A percentile compares a stretch with the other conserved stretches of the same genome.
phyloP scores from a whole-genome alignment of 179 eudicot genomes.

The Vitellaria paradoxa region DNA sequence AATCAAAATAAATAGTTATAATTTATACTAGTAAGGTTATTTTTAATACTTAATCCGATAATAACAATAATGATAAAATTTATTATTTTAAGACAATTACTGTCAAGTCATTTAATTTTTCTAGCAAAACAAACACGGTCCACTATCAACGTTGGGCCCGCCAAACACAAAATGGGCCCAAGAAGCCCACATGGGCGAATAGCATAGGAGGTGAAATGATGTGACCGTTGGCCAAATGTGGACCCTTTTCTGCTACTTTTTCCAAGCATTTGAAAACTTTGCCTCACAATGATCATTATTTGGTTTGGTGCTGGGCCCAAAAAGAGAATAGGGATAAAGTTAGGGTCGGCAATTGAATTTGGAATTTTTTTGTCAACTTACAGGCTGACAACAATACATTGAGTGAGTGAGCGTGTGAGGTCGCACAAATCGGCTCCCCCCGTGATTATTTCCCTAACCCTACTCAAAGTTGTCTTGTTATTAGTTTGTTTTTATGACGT shows the following conservation, averaged over 20 bases:
- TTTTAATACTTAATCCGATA: too few species aligned
- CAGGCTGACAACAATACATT: background rate
- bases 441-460: background rate
- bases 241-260: constrained; percentile 5
- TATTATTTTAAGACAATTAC: too few species aligned
- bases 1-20: too few species aligned
- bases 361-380: background rate
- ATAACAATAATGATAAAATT: too few species aligned
- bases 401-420: too few species aligned
- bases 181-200: background rate
- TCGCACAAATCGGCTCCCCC: background rate
- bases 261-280: background rate
- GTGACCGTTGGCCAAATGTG: constrained; percentile 32
- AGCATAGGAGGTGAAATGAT: constrained; percentile 7
- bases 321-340: background rate
- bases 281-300: background rate
- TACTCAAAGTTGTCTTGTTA: background rate
- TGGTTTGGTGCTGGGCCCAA: background rate
- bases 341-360: background rate
- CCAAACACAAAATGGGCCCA: background rate
- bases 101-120: too few species aligned
- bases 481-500: background rate
- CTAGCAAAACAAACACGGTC: too few species aligned
- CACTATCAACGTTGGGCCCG: too few species aligned
- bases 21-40: too few species aligned